Conservation (phyloP, 2,329 filamentous ascomycete genomes). For the Coniochaeta sp. region DNA sequence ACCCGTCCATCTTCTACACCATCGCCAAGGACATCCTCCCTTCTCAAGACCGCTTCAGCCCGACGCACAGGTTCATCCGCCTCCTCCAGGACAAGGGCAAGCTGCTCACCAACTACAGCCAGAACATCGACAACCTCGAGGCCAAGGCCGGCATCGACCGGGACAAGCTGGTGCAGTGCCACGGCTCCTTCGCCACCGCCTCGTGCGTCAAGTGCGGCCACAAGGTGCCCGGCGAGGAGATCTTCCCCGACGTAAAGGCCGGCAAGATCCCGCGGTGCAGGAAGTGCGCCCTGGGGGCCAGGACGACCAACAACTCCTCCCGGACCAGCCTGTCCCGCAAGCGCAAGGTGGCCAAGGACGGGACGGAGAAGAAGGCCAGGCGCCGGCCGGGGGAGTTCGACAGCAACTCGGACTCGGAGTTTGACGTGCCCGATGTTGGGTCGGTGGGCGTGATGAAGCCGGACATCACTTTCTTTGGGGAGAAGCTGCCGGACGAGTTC, state of each 20-base stretch:
- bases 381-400: slow-evolving; percentile 31
- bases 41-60: slow-evolving; percentile 70
- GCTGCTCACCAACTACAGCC: slow-evolving; percentile 92
- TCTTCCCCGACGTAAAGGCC: slow-evolving; percentile 72
- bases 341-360: slow-evolving; percentile 29
- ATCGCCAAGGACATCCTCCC: slow-evolving; percentile 88
- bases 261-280: slow-evolving; percentile 71
- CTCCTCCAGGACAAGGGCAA: slow-evolving; percentile 83
- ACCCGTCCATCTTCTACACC: slow-evolving; percentile 85
- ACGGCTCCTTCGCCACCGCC: slow-evolving; percentile 91
- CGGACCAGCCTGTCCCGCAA: slow-evolving; percentile 20
- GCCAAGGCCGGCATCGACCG: slow-evolving; percentile 72
- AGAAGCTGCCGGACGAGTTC: slow-evolving; percentile 79
- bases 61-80: slow-evolving; percentile 89
- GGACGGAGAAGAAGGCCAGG: slow-evolving; percentile 24
- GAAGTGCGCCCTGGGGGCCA: slow-evolving; percentile 55
- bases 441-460: slow-evolving; percentile 82
- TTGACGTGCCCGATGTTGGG: slow-evolving; percentile 39
- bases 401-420: slow-evolving; percentile 37
- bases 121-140: slow-evolving; percentile 98
- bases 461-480: slow-evolving; percentile 97
- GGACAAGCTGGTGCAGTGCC: slow-evolving; percentile 87
- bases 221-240: slow-evolving; percentile 64
- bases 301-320: slow-evolving; percentile 36
- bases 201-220: slow-evolving; percentile 77